phyloP scores from a whole-genome alignment of 1,139 yeast species.

The Suhomyces maxii region DNA sequence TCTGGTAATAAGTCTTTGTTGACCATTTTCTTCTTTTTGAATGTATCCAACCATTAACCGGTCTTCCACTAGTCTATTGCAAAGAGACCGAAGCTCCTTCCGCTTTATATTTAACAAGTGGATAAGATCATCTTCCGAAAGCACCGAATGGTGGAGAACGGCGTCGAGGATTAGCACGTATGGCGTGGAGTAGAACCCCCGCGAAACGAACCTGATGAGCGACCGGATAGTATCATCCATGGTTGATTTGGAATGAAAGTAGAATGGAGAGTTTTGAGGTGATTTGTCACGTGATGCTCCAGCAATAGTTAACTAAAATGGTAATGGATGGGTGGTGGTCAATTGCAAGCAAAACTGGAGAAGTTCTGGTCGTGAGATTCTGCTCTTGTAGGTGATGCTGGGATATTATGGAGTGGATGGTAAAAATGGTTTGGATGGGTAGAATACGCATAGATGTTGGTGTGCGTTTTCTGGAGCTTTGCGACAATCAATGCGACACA shows the following conservation, averaged over 20 bases:
- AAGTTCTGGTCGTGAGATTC: too few relatives aligned
- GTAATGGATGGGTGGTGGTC: too few relatives aligned
- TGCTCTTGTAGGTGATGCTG: too few relatives aligned
- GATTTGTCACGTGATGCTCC: neutral
- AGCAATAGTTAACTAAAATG: neutral
- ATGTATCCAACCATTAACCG: conserved; percentile 64
- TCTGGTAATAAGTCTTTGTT: conserved; percentile 65
- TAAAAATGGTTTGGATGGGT: too few relatives aligned
- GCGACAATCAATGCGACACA: too few relatives aligned
- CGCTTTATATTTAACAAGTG: conserved; percentile 79
- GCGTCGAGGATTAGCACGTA: conserved; percentile 87
- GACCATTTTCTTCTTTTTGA: conserved; percentile 77
- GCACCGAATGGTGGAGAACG: conserved; percentile 81
- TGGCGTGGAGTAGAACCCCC: conserved; percentile 88
- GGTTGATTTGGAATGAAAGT: conserved; percentile 1
- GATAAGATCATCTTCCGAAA: conserved; percentile 91
- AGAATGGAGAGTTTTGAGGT: neutral
- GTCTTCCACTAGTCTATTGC: conserved; percentile 83
- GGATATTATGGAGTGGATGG: too few relatives aligned
- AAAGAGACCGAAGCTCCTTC: conserved; percentile 81
- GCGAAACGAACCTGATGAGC: conserved; percentile 58
- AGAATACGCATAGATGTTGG: too few relatives aligned
- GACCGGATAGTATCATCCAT: conserved; percentile 49
- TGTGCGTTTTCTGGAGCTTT: too few relatives aligned
- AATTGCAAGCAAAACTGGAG: too few relatives aligned